Evolutionary conservation across 805 yeast genomes (phyloP).

Genomic region (Candida stauntonica): DNA sequence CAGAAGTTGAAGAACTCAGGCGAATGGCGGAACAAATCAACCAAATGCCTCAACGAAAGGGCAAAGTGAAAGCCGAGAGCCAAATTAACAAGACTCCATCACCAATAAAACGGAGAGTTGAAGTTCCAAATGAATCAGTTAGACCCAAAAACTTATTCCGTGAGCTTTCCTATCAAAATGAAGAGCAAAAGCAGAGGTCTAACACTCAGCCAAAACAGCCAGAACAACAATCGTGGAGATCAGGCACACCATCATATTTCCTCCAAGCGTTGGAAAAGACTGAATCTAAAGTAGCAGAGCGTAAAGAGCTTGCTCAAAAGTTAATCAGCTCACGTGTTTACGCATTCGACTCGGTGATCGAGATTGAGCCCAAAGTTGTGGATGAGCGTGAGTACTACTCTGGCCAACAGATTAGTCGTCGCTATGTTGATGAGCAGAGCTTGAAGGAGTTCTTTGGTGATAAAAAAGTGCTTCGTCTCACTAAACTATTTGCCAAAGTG

Average conservation of each 20-base stretch:
- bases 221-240: not conserved
- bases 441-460: slow-evolving; percentile 39
- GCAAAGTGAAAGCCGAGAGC: not conserved
- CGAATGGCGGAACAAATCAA: not conserved
- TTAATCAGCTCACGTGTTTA: slow-evolving; percentile 35
- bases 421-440: slow-evolving; percentile 40
- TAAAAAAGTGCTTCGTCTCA: slow-evolving; percentile 52
- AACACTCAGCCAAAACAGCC: not conserved
- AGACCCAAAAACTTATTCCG: slow-evolving; percentile 5
- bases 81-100: slow-evolving; percentile 13
- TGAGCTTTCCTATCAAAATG: no score
- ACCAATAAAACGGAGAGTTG: slow-evolving; percentile 6
- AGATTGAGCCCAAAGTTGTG: slow-evolving; percentile 28
- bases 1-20: not conserved
- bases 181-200: no score
- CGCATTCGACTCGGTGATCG: slow-evolving; percentile 32
- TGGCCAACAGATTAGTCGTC: slow-evolving; percentile 36
- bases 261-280: slow-evolving; percentile 28
- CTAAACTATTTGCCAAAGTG: slow-evolving; percentile 60
- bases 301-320: slow-evolving; percentile 21
- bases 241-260: slow-evolving; percentile 30
- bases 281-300: slow-evolving; percentile 23
- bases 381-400: slow-evolving; percentile 46
- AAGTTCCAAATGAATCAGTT: not conserved
- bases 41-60: not conserved